Evolutionary conservation across 345 rosid species (phyloP).

Genomic region (Acer saccharum): DNA sequence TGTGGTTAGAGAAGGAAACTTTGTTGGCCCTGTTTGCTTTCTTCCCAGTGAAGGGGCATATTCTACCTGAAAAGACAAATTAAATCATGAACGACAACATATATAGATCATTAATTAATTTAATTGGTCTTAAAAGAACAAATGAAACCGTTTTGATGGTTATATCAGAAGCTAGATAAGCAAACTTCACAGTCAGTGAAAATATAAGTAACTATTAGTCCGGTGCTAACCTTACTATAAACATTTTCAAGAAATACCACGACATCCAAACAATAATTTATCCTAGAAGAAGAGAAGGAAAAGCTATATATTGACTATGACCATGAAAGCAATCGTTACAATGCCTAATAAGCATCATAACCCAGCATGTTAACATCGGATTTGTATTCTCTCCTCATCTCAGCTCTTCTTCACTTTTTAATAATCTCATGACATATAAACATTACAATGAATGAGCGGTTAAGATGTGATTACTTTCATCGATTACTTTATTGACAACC

Average conservation of each 20-base stretch:
- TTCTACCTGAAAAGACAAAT: slow-evolving; percentile 58
- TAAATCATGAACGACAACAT: neutral
- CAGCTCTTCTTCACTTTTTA: too few relatives aligned
- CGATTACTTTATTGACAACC: too few relatives aligned
- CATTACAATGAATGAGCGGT: too few relatives aligned
- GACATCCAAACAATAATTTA: neutral
- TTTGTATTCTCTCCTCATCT: too few relatives aligned
- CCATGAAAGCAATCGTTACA: too few relatives aligned
- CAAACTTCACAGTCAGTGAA: neutral
- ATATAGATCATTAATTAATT: neutral
- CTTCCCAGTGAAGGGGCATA: slow-evolving; percentile 94
- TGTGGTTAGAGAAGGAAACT: slow-evolving; percentile 96
- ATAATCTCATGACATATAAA: too few relatives aligned
- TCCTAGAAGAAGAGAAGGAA: neutral
- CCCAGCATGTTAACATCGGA: too few relatives aligned
- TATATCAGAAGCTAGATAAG: neutral
- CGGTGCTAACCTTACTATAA: neutral
- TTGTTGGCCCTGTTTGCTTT: slow-evolving; percentile 87
- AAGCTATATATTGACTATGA: neutral
- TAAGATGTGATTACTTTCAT: too few relatives aligned
- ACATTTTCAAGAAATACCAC: neutral
- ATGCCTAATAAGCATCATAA: too few relatives aligned
- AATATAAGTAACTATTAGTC: neutral
- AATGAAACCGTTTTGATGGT: neutral
- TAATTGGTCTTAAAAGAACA: neutral